Evolutionary conservation across 1,284 basidiomycete genomes (phyloP), one percentile per base, ranked within the genome.

Genomic region (Moesziomyces parantarcticus): DNA sequence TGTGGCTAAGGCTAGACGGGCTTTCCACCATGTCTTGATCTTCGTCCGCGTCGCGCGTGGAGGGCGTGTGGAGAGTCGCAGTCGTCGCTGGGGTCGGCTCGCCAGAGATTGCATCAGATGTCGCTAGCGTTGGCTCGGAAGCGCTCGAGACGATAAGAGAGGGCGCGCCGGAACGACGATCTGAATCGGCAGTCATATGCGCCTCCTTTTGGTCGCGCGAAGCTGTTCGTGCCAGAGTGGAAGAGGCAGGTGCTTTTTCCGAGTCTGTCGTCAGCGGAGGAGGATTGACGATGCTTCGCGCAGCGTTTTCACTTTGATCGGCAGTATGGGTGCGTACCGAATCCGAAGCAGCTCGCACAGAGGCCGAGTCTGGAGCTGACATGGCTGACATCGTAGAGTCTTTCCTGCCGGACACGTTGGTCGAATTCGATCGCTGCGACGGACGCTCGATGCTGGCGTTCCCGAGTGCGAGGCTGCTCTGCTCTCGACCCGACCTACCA

Each of bases 381-480:
- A 68, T 46, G 2, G 43, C 50, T 4, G 55, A 26, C 39, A 68
- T 42, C 2, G 43, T 46, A 7, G 65, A 40, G 3, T 68, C 59
- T 51, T 40, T 51, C n/a, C 45, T 66, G 26, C 14, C 50, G 3
- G 67, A 55, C n/a, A 60, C 42, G 43, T 42, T 53, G 45, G 55
- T 46, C 8, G 62, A 61, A 46, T 69, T 50, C 2, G 54, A 55
- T 13, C 60, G 65, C n/a, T 64, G 62, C 5, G 53, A 61, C 11
- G 62, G 69, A 22, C 69, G 58, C 23, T 72, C 63, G 21, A 78
- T 69, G 53, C 76, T 78, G 29, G 78, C 78, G 36, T 68, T 78
- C 18, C 78, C 78, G 32, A 77, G 71, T 3, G 78, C 78, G 23
- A 80, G 47, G 50, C 78, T 80, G 48, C 77, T 77, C 39, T 79